phyloP scores from a whole-genome alignment of 441 rosid genomes.

The Gossypium trilobum region DNA sequence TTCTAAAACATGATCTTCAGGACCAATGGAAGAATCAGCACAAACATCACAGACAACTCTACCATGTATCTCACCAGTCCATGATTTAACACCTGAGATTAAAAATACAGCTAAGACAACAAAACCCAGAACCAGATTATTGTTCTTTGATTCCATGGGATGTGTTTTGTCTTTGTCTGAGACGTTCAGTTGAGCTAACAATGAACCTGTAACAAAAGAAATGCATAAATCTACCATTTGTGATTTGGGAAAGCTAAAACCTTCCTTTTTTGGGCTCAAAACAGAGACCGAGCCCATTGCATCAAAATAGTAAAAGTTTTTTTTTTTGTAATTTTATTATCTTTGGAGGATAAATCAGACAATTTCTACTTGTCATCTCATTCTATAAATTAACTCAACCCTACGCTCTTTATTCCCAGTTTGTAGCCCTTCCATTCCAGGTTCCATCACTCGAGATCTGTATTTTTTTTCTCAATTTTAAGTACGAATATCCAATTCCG shows the following conservation, averaged over 20 bases:
- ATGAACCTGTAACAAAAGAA: neutral
- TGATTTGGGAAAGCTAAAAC: neutral
- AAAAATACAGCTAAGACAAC: constrained; percentile 19
- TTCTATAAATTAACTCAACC: neutral
- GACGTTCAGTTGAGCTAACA: neutral
- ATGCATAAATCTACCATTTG: neutral
- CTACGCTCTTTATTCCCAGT: neutral
- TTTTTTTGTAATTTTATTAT: neutral
- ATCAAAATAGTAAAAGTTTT: neutral
- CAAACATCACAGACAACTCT: constrained; percentile 90
- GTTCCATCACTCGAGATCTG: neutral
- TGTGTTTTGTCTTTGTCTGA: neutral
- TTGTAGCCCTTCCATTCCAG: neutral
- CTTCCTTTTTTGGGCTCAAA: neutral
- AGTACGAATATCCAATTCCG: neutral
- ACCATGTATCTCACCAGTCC: constrained; percentile 90
- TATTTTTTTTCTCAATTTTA: neutral
- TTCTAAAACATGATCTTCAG: constrained; percentile 84
- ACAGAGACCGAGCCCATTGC: neutral
- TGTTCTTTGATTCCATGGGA: constrained; percentile 30
- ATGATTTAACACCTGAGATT: constrained; percentile 42
- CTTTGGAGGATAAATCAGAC: neutral
- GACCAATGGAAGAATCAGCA: constrained; percentile 79
- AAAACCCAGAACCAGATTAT: constrained; percentile 27
- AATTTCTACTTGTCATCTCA: neutral